Evolutionary conservation across 257 asterid species (phyloP).

Genomic region (Solanum rostratum): DNA sequence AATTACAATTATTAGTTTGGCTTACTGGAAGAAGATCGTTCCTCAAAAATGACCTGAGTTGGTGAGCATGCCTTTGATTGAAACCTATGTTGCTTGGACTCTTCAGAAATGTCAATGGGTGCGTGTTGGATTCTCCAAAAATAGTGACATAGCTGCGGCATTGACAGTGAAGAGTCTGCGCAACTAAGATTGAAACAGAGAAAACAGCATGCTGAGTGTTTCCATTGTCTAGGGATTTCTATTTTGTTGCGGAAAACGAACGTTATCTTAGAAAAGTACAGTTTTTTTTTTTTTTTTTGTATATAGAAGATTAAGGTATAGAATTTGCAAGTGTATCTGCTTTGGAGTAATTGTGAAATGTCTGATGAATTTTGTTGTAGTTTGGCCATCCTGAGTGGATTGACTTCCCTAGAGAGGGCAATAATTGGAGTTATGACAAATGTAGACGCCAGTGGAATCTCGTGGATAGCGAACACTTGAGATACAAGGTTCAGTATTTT

Average conservation of each 20-base stretch:
- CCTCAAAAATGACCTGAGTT: neutral
- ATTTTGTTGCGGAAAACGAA: neutral
- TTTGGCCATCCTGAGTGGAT: slow-evolving; percentile 99
- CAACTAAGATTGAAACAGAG: neutral
- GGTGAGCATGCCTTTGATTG: neutral
- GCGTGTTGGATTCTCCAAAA: too few species aligned
- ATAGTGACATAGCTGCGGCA: too few species aligned
- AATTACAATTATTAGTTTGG: neutral
- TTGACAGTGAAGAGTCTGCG: too few species aligned
- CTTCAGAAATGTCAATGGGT: too few species aligned
- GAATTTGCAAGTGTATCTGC: neutral
- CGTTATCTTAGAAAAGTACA: neutral
- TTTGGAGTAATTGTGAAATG: neutral
- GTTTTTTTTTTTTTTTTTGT: neutral
- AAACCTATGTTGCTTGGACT: too few species aligned
- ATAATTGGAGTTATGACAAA: slow-evolving; percentile 81
- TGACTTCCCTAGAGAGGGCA: slow-evolving; percentile 98
- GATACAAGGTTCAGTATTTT: slow-evolving; percentile 64
- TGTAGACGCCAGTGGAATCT: slow-evolving; percentile 97
- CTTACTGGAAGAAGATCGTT: neutral
- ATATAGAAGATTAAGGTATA: neutral
- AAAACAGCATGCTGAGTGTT: neutral
- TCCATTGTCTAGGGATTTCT: neutral
- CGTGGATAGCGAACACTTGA: slow-evolving; percentile 65
- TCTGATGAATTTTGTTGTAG: slow-evolving; percentile 19